Conservation (phyloP, 768 basidiomycete genomes). For the Tricholoma sp. region DNA sequence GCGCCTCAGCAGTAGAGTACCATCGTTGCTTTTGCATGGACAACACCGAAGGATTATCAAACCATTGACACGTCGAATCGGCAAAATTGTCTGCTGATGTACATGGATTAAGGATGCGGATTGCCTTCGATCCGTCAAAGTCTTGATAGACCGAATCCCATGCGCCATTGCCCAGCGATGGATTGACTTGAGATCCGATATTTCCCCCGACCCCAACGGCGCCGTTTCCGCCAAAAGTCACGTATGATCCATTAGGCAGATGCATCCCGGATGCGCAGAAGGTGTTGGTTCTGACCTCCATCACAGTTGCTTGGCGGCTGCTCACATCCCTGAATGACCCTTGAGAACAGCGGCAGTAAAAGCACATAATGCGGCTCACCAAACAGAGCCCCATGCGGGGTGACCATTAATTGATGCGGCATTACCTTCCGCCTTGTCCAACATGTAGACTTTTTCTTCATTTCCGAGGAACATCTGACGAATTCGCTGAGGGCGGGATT, state of each 20-base stretch:
- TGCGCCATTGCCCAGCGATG: constrained; percentile 34
- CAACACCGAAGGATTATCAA: constrained; percentile 56
- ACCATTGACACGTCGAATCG: constrained; percentile 61
- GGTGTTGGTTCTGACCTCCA: constrained; percentile 70
- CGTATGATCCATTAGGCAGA: constrained; percentile 72
- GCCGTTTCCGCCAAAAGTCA: constrained; percentile 73
- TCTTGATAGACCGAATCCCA: constrained; percentile 72
- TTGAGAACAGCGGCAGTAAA: background rate
- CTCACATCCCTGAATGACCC: constrained; percentile 47
- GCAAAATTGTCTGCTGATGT: constrained; percentile 40
- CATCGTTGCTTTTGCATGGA: constrained; percentile 69
- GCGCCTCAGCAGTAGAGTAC: constrained; percentile 74
- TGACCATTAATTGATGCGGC: constrained; percentile 49
- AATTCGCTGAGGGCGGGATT: background rate
- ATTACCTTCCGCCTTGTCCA: constrained; percentile 79
- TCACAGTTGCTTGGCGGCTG: constrained; percentile 52
- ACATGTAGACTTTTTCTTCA: constrained; percentile 64
- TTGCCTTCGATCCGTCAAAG: constrained; percentile 77
- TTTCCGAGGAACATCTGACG: constrained; percentile 64
- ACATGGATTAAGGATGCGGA: constrained; percentile 83
- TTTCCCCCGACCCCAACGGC: constrained; percentile 64
- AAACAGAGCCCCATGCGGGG: constrained; percentile 68
- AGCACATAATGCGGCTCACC: constrained; percentile 29
- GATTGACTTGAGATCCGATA: constrained; percentile 46
- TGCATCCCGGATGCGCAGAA: constrained; percentile 86